Evolutionary conservation across 1,284 basidiomycete species (phyloP).

Genomic region (Meira miltonrushii): DNA sequence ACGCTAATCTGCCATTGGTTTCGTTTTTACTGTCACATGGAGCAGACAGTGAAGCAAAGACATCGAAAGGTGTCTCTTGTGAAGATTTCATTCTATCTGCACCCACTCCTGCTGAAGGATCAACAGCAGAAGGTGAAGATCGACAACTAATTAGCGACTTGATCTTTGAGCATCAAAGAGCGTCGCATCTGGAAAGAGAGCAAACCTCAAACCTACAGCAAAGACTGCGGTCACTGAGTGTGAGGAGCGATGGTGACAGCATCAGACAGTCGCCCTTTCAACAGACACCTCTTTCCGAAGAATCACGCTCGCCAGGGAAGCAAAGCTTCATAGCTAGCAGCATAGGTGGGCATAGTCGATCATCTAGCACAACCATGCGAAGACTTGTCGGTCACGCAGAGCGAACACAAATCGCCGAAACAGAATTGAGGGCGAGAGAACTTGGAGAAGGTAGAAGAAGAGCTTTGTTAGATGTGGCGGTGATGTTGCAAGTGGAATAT

Average conservation of each 20-base stretch:
- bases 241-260: neutral
- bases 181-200: neutral
- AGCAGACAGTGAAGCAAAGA: constrained; percentile 37
- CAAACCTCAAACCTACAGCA: neutral
- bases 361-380: constrained; percentile 2
- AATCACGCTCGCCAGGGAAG: neutral
- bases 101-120: neutral
- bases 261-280: neutral
- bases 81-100: constrained; percentile 43
- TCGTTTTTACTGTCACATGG: constrained; percentile 88
- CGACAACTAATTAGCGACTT: constrained; percentile 36
- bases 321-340: neutral
- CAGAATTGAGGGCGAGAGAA: constrained; percentile 35
- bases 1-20: constrained; percentile 82
- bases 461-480: constrained; percentile 35
- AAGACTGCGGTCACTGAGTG: neutral
- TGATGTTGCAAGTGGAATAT: constrained; percentile 37
- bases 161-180: constrained; percentile 37
- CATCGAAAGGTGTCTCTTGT: constrained; percentile 34
- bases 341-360: constrained; percentile 7
- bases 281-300: neutral
- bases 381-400: constrained; percentile 35
- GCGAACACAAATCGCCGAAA: constrained; percentile 34
- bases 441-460: constrained; percentile 32
- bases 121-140: neutral